phyloP scores from a whole-genome alignment of 1,284 basidiomycete genomes.

The Ustilago cynodontis region DNA sequence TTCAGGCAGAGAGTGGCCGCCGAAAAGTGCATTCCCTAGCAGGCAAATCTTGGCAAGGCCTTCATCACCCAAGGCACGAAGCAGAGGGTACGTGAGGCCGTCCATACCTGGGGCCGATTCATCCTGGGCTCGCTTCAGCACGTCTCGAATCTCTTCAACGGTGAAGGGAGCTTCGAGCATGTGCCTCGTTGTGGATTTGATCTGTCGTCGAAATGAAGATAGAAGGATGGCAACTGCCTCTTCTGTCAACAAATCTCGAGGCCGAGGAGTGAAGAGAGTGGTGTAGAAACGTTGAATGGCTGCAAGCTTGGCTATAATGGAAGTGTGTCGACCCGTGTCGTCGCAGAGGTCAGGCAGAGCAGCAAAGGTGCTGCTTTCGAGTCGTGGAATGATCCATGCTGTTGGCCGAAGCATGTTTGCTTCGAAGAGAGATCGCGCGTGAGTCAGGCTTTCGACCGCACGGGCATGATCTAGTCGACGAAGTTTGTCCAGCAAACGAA shows the following conservation, averaged over 20 bases:
- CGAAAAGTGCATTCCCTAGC: slow-evolving; percentile 1
- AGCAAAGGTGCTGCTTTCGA: not conserved
- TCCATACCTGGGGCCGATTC: not conserved
- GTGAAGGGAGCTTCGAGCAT: not conserved
- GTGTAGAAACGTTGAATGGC: not conserved
- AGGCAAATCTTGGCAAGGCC: not conserved
- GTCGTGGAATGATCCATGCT: not conserved
- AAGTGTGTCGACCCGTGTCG: not conserved
- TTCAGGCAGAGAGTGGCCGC: not conserved
- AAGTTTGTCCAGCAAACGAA: not conserved
- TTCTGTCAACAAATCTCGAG: not conserved
- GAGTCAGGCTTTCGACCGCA: too few relatives aligned
- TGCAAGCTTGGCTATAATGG: not conserved
- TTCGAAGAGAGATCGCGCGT: too few relatives aligned
- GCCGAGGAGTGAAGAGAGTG: not conserved
- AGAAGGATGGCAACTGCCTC: not conserved
- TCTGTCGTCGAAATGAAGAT: not conserved
- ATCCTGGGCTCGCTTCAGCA: not conserved
- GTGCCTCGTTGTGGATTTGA: not conserved
- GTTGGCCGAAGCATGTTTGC: not conserved
- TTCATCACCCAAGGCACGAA: not conserved
- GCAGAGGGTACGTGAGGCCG: not conserved
- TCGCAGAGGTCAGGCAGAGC: not conserved
- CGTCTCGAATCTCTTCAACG: not conserved
- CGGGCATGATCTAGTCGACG: not conserved